These are phyloP conservation scores for Rhodofomes roseus DNA, from an alignment of 1,284 basidiomycete genomes.

Conservation along the genomic window DNA sequence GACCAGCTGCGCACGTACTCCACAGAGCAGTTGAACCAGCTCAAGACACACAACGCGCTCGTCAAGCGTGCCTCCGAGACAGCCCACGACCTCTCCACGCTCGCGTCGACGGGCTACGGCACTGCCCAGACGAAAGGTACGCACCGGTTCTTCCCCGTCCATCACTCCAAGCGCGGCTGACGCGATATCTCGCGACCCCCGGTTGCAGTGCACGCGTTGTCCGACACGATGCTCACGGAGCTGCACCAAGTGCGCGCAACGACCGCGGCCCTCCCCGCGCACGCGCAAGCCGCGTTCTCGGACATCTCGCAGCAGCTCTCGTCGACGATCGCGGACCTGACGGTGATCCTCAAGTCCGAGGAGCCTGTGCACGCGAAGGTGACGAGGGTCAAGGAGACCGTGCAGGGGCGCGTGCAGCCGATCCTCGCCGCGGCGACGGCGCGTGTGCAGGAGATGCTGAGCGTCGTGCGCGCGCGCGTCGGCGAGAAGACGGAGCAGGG, in stretches of 20 bases:
- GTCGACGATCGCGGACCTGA: constrained; percentile 47
- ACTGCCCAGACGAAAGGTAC: constrained; percentile 39
- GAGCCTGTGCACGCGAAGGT: constrained; percentile 60
- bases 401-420: constrained; percentile 54
- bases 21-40: constrained; percentile 64
- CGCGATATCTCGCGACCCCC: neutral
- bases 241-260: constrained; percentile 52
- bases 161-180: neutral
- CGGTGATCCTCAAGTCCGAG: constrained; percentile 48
- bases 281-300: constrained; percentile 50
- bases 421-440: constrained; percentile 42
- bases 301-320: constrained; percentile 43
- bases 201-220: constrained; percentile 43
- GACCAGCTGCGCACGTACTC: constrained; percentile 64
- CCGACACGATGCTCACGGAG: constrained; percentile 60
- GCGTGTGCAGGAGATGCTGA: constrained; percentile 31
- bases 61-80: constrained; percentile 70
- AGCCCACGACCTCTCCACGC: constrained; percentile 55
- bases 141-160: neutral
- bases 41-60: constrained; percentile 62
- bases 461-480: constrained; percentile 23
- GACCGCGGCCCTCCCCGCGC: constrained; percentile 48
- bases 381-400: constrained; percentile 49
- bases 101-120: constrained; percentile 51
- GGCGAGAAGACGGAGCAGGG: constrained; percentile 18